A percentile compares a stretch with the other conserved stretches of the same genome.
These are phyloP conservation scores for Cochlearia excelsa DNA, from an alignment of 345 rosid genomes.

Conservation along the genomic window DNA sequence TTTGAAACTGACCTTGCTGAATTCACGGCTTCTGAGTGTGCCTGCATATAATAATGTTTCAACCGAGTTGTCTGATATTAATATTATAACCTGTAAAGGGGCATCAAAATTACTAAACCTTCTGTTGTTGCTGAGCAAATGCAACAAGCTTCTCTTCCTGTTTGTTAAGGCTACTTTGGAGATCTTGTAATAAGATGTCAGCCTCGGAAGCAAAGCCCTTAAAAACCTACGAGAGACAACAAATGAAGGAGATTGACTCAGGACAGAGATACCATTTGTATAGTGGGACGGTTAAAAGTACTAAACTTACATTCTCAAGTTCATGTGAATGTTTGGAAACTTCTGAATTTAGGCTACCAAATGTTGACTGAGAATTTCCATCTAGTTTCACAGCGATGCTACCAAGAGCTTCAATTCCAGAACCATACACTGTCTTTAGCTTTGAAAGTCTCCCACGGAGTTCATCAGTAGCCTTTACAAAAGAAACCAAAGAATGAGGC, in stretches of 20 bases:
- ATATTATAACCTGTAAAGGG: neutral
- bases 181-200: constrained; percentile 69
- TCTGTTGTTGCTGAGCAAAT: constrained; percentile 75
- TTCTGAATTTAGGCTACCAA: constrained; percentile 69
- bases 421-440: constrained; percentile 62
- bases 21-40: constrained; percentile 81
- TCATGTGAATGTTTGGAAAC: constrained; percentile 78
- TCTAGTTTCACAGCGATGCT: constrained; percentile 76
- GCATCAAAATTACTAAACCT: constrained; percentile 45
- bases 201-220: constrained; percentile 85
- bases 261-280: constrained; percentile 9
- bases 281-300: constrained; percentile 1
- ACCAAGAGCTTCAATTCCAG: constrained; percentile 77
- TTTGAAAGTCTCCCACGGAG: constrained; percentile 68
- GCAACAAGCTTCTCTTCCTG: constrained; percentile 77
- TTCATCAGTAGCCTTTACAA: constrained; percentile 75
- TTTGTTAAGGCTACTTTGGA: constrained; percentile 70
- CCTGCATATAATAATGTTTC: constrained; percentile 45
- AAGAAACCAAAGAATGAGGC: constrained; percentile 27
- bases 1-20: constrained; percentile 79
- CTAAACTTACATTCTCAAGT: constrained; percentile 68
- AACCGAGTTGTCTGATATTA: neutral
- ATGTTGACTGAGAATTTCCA: constrained; percentile 74
- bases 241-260: constrained; percentile 24
- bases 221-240: constrained; percentile 63